Evolutionary conservation across 345 rosid genomes (phyloP).

Genomic region (Punica granatum): DNA sequence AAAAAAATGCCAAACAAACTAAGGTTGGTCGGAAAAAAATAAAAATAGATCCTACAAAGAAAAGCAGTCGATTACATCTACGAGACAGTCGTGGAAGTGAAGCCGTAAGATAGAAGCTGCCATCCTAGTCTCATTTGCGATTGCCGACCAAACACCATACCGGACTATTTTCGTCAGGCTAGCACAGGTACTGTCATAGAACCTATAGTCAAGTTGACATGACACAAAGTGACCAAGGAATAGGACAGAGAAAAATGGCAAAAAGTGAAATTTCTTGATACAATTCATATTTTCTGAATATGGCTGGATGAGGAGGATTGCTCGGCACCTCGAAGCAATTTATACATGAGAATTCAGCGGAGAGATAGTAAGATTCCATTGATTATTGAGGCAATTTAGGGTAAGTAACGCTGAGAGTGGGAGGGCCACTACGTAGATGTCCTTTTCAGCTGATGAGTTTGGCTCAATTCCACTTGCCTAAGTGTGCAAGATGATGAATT

Average conservation of each 20-base stretch:
- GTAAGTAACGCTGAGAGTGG: conserved; percentile 17
- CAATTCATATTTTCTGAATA: conserved; percentile 21
- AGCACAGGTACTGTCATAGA: conserved; percentile 44
- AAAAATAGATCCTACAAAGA: not conserved
- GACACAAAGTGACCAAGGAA: conserved; percentile 24
- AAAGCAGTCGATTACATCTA: conserved; percentile 30
- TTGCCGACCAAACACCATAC: conserved; percentile 41
- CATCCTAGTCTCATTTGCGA: conserved; percentile 53
- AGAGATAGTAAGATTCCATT: not conserved
- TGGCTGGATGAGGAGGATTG: not conserved
- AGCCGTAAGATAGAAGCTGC: conserved; percentile 62
- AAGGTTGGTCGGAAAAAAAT: not conserved
- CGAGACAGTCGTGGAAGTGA: conserved; percentile 67
- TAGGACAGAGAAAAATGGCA: conserved; percentile 20
- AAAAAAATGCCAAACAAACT: not conserved
- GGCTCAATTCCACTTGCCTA: conserved; percentile 31
- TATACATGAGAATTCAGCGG: conserved; percentile 19
- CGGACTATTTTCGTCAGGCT: conserved; percentile 33
- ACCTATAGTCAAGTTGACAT: conserved; percentile 50
- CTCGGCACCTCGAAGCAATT: conserved; percentile 13
- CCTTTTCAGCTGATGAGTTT: conserved; percentile 23
- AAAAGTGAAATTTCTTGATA: conserved; percentile 12
- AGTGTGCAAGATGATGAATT: not conserved
- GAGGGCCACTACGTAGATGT: conserved; percentile 23
- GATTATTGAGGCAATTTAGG: not conserved